Evolutionary conservation across 192 early-diverging fungal species (phyloP).

Genomic region (Diversispora epigaea): DNA sequence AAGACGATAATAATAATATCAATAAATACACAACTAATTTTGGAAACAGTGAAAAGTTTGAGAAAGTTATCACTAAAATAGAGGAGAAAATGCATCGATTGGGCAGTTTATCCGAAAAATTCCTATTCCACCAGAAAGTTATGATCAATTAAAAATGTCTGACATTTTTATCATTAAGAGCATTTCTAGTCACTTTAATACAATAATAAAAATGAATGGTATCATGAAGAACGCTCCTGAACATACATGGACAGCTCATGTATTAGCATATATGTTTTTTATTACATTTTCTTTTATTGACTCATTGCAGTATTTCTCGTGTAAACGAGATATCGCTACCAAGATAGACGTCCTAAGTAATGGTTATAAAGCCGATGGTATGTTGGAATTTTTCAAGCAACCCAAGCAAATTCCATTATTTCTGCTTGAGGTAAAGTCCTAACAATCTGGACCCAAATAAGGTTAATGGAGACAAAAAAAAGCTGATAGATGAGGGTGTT

Average conservation of each 20-base stretch:
- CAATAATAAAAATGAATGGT: neutral
- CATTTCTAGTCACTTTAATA: slow-evolving; percentile 6
- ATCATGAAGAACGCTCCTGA: neutral
- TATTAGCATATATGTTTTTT: neutral
- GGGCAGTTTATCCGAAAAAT: neutral
- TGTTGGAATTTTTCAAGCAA: neutral
- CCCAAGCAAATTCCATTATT: slow-evolving; percentile 12
- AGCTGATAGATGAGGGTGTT: slow-evolving; percentile 2
- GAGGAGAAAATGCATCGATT: neutral
- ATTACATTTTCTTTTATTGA: neutral
- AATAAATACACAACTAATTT: neutral
- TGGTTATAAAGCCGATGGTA: slow-evolving; percentile 1
- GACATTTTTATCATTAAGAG: slow-evolving; percentile 22
- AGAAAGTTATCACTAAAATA: neutral
- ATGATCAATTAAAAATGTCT: slow-evolving; percentile 12
- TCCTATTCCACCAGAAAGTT: neutral
- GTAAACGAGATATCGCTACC: neutral
- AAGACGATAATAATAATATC: neutral
- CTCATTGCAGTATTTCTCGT: slow-evolving; percentile 14
- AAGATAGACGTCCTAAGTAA: neutral
- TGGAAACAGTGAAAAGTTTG: neutral
- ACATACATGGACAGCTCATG: neutral
- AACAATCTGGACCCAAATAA: neutral
- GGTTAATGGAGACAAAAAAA: neutral
- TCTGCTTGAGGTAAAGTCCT: slow-evolving; percentile 6